Conservation (phyloP, 164 flowering plant genomes). For the Liquidambar formosana region DNA sequence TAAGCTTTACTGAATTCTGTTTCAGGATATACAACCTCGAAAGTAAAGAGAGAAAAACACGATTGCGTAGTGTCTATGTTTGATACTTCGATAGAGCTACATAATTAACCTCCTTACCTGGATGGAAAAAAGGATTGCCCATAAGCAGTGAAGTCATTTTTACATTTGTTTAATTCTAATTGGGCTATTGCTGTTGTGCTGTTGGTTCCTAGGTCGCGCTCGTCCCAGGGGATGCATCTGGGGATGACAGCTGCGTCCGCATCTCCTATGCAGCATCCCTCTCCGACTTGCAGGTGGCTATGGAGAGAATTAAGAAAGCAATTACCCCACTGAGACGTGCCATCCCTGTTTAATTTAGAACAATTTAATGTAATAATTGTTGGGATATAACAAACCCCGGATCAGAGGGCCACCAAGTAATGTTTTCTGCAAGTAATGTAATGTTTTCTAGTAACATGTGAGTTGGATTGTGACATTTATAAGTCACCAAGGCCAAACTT, state of each 20-base stretch:
- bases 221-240: slow-evolving; percentile 96
- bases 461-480: too few relatives aligned
- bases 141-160: too few relatives aligned
- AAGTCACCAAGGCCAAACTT: too few relatives aligned
- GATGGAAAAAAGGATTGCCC: too few relatives aligned
- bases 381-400: too few relatives aligned
- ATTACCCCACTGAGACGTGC: slow-evolving; percentile 47
- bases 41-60: not conserved
- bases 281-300: slow-evolving; percentile 66
- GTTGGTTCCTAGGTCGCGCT: slow-evolving; percentile 72
- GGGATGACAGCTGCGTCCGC: slow-evolving; percentile 88
- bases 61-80: not conserved
- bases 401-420: too few relatives aligned
- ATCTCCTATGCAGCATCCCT: slow-evolving; percentile 93
- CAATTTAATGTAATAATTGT: not conserved
- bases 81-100: too few relatives aligned
- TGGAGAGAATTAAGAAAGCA: slow-evolving; percentile 73
- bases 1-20: slow-evolving; percentile 18
- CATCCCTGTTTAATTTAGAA: slow-evolving; percentile 40
- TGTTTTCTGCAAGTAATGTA: too few relatives aligned
- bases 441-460: too few relatives aligned
- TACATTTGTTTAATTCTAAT: too few relatives aligned
- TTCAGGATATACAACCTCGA: not conserved
- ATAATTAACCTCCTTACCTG: too few relatives aligned
- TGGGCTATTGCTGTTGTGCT: too few relatives aligned